Base-by-base conservation (phyloP, 176 grass and related monocot genomes). In the Themeda triandra region DNA sequence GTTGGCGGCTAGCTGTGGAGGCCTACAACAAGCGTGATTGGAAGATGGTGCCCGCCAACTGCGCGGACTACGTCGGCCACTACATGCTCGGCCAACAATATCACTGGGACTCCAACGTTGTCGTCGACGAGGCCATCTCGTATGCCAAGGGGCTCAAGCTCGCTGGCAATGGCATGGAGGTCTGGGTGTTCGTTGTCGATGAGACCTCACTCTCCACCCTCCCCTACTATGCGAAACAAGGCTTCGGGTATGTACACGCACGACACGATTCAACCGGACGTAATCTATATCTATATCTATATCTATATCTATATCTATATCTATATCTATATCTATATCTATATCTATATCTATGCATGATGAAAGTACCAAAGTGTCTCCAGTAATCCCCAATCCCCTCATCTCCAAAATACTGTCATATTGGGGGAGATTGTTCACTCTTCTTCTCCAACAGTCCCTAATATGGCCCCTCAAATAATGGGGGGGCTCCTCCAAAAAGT, bases 111-210 rank as follows among this genome's bases (percentile, higher is more conserved):
- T 89, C 89, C 10, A 25, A 24, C 42, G 31, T 80, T 25, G 89
- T 92, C 18, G 19, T 76, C 30, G 67, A 73, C 78, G 84, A 92
- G 77, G 87, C 90, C 21, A 7, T 87, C 73, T 54, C 87, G 36
- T 90, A 92, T 74, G 73, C 85, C 60, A 21, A 76, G 10, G 8
- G 15, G 13, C 71, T 92, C 24, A 31, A 65, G 44, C 69, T 92
- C 44, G 53, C 32, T 12, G 84, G 72, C 63, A 45, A 92, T 13
- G 90, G 87, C 49, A 94, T 80, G 73, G 90, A 94, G 74, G 72
- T 79, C 0, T 92, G 89, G 89, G 56, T 94, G 11, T 92, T 94
- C 29, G 92, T 92, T 78, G 37, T 92, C 69, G 89, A 94, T 63
- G 89, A 94, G 78, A 92, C 90, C 3, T 67, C 75, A 0, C 90